A percentile compares a stretch with the other conserved stretches of the same genome.
These are phyloP conservation scores for Fimicolochytrium jonesii DNA, from an alignment of 192 early-diverging fungal species.

Conservation along the genomic window DNA sequence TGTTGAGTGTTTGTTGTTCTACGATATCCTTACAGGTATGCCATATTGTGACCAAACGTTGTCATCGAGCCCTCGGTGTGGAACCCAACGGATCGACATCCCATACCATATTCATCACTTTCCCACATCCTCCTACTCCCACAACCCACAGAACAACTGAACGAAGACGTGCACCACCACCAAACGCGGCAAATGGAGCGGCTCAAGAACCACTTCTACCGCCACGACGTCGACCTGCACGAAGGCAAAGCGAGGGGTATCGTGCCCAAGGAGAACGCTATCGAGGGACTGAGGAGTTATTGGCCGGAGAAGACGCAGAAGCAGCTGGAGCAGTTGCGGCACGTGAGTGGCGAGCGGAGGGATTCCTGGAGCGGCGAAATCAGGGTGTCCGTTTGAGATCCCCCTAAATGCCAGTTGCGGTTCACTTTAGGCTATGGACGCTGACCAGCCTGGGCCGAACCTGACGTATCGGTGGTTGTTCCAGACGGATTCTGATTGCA, in stretches of 20 bases:
- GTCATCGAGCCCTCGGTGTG: too few species aligned
- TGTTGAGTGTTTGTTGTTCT: slow-evolving; percentile 40
- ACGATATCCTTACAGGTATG: slow-evolving; percentile 39
- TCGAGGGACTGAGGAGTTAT: slow-evolving; percentile 16
- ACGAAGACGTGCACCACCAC: slow-evolving; percentile 44
- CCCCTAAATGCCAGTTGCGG: too few species aligned
- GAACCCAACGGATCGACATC: too few species aligned
- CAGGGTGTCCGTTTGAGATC: too few species aligned
- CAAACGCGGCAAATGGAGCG: slow-evolving; percentile 31
- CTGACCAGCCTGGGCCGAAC: slow-evolving; percentile 39
- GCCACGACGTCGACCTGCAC: slow-evolving; percentile 31
- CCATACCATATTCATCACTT: too few species aligned
- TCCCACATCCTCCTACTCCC: not conserved
- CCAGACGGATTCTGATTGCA: slow-evolving; percentile 31
- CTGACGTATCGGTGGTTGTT: slow-evolving; percentile 46
- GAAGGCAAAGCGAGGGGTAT: slow-evolving; percentile 32
- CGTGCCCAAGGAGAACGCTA: slow-evolving; percentile 23
- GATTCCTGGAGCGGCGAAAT: not conserved
- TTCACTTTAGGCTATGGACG: slow-evolving; percentile 48
- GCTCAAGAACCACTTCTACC: slow-evolving; percentile 41
- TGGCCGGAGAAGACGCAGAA: slow-evolving; percentile 38
- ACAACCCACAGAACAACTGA: slow-evolving; percentile 13
- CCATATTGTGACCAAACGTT: too few species aligned
- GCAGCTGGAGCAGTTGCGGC: slow-evolving; percentile 28
- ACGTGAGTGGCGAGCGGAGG: slow-evolving; percentile 22